Conservation (phyloP, 352 stramenopile genomes). For the Phytophthora pluvialis region DNA sequence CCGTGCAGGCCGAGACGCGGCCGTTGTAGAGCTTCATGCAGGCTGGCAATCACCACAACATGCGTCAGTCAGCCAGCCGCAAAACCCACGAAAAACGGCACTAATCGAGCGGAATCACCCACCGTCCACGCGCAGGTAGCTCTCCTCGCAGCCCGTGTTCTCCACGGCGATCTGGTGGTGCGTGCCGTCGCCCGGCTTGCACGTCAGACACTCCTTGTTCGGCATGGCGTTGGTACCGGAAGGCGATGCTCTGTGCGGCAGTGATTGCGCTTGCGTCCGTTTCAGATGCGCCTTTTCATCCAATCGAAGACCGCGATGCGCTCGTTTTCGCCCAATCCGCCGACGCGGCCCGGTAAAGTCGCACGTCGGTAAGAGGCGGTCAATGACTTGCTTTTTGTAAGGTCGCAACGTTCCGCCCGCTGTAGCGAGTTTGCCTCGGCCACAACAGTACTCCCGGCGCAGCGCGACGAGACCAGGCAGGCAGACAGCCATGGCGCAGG, state of each 20-base stretch:
- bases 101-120: constrained; percentile 5
- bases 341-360: constrained; percentile 11
- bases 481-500: constrained; percentile 20
- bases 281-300: constrained; percentile 25
- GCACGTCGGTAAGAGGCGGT: constrained; percentile 26
- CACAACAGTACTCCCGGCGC: not conserved
- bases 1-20: constrained; percentile 73
- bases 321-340: constrained; percentile 22
- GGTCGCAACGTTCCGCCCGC: constrained; percentile 7
- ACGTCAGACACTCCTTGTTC: constrained; percentile 73
- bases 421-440: constrained; percentile 12
- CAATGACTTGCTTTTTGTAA: constrained; percentile 30
- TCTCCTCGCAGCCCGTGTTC: constrained; percentile 70
- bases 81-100: constrained; percentile 9
- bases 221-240: constrained; percentile 45
- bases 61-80: constrained; percentile 14
- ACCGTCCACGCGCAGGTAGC: constrained; percentile 75
- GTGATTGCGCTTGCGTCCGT: constrained; percentile 5
- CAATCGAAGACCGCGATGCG: constrained; percentile 18
- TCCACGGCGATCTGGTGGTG: constrained; percentile 70
- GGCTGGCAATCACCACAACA: constrained; percentile 40
- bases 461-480: not conserved
- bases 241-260: constrained; percentile 7
- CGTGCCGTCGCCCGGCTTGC: constrained; percentile 73
- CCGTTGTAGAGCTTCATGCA: constrained; percentile 86